Conservation (phyloP, 2,329 filamentous ascomycete species). For the Apiospora arundinis region DNA sequence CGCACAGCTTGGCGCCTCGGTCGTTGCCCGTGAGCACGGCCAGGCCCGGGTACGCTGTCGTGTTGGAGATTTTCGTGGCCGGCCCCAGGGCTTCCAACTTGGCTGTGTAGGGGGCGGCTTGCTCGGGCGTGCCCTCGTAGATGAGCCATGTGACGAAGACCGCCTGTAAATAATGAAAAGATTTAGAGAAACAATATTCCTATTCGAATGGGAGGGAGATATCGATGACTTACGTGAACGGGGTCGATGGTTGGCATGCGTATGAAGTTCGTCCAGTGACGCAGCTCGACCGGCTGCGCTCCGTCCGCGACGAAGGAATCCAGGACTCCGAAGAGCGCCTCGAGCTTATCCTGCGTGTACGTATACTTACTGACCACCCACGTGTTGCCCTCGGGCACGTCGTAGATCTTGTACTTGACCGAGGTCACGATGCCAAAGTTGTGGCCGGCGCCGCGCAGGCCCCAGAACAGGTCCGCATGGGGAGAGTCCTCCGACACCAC, state of each 20-base stretch:
- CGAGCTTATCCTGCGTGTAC: constrained; percentile 27
- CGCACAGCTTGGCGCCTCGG: not conserved
- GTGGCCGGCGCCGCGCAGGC: constrained; percentile 46
- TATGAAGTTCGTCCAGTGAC: constrained; percentile 20
- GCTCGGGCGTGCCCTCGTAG: constrained; percentile 21
- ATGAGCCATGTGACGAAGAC: not conserved
- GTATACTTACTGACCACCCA: constrained; percentile 25
- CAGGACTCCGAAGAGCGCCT: constrained; percentile 22
- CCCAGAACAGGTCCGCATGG: constrained; percentile 48
- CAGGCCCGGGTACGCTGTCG: constrained; percentile 17
- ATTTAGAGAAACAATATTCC: too few species aligned
- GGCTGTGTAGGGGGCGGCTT: constrained; percentile 11
- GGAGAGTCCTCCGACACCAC: constrained; percentile 23
- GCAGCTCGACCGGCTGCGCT: constrained; percentile 20
- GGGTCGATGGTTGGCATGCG: constrained; percentile 19
- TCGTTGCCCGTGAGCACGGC: constrained; percentile 9
- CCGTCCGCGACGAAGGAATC: constrained; percentile 24
- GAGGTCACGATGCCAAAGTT: constrained; percentile 52
- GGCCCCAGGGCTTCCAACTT: constrained; percentile 20
- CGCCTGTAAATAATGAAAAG: not conserved
- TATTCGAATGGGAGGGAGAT: not conserved
- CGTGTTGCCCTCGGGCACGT: constrained; percentile 21
- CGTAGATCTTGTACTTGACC: constrained; percentile 23
- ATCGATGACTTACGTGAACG: constrained; percentile 8
- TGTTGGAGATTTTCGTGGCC: not conserved